These are phyloP conservation scores for Xerocomus potaroensis DNA, from an alignment of 768 basidiomycete species.

Conservation along the genomic window DNA sequence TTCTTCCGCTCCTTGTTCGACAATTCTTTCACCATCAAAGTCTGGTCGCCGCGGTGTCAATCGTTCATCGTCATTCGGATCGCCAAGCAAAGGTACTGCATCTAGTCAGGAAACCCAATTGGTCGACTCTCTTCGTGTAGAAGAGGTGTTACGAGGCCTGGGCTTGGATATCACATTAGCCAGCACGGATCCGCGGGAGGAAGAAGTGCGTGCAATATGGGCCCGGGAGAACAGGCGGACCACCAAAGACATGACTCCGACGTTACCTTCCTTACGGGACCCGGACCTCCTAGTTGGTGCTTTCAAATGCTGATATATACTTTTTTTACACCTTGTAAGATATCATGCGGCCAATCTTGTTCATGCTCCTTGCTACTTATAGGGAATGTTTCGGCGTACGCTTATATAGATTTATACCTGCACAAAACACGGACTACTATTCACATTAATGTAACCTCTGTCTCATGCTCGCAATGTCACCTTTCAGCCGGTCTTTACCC, in stretches of 20 bases:
- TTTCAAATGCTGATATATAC: slow-evolving; percentile 34
- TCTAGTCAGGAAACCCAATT: slow-evolving; percentile 47
- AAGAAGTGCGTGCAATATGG: slow-evolving; percentile 42
- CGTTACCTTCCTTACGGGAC: slow-evolving; percentile 3
- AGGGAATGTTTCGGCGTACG: slow-evolving; percentile 14
- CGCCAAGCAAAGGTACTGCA: slow-evolving; percentile 19
- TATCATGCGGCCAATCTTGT: slow-evolving; percentile 8
- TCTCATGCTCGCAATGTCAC: slow-evolving; percentile 7
- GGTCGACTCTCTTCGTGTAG: slow-evolving; percentile 57
- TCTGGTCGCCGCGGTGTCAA: slow-evolving; percentile 50
- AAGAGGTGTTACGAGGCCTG: slow-evolving; percentile 69
- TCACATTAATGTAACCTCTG: slow-evolving; percentile 7
- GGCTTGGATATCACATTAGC: slow-evolving; percentile 33
- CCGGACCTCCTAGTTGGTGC: slow-evolving; percentile 29
- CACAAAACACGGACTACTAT: slow-evolving; percentile 4
- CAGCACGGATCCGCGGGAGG: slow-evolving; percentile 36
- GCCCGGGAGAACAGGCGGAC: slow-evolving; percentile 37
- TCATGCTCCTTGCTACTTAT: slow-evolving; percentile 7
- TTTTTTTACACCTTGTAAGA: slow-evolving; percentile 1
- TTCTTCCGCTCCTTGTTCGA: slow-evolving; percentile 28
- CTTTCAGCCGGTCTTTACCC: slow-evolving; percentile 30
- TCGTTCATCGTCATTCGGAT: slow-evolving; percentile 56
- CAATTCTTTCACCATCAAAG: slow-evolving; percentile 38
- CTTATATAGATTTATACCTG: slow-evolving; percentile 25
- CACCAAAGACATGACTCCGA: slow-evolving; percentile 32